Evolutionary conservation across 1,139 yeast species (phyloP), one percentile per base, ranked within the genome.

Genomic region (Schwanniomyces etchellsii): DNA sequence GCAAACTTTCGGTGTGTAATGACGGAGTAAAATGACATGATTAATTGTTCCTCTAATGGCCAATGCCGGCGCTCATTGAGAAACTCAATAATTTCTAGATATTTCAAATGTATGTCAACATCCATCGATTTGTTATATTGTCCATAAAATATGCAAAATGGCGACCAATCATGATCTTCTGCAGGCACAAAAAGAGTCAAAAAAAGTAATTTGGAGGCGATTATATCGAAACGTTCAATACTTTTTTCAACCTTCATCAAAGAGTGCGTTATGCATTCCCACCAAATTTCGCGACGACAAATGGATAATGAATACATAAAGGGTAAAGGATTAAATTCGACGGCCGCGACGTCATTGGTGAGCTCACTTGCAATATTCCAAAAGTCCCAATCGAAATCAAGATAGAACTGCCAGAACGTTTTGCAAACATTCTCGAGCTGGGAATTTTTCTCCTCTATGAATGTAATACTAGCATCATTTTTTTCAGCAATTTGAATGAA

Each of bases 11-110:
- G 39, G 2, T 40, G 25, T 0, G 70, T 57, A 3, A 65, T 46
- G 0, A 54, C 45, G 1, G 52, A 33, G 35, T 64, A 65, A 3
- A 66, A 32, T 17, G 45, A 47, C 7, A 55, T 35, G 2, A 68
- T 37, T 14, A 64, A 30, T 25, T 47, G 47, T 27, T 67, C 74
- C 25, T 64, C 63, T 2, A 64, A 28, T 3, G 60, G 58, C 72
- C 72, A 67, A 6, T 45, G 39, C 4, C 48, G 41, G 12, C 50
- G 42, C 29, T 55, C 55, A 32, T 50, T 48, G 24, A 61, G 40
- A 3, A 45, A 33, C n/a, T 51, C 52, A 20, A 60, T 45, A 6
- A 53, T 44, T 32, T 63, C 65, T 6, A 64, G 36, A 34, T 55
- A 62, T 13, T 48, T 44, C 16, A 45, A 48, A 32, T 52, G 55